Base-by-base conservation (phyloP, 306 rosid species). In the Fagus sylvatica region DNA sequence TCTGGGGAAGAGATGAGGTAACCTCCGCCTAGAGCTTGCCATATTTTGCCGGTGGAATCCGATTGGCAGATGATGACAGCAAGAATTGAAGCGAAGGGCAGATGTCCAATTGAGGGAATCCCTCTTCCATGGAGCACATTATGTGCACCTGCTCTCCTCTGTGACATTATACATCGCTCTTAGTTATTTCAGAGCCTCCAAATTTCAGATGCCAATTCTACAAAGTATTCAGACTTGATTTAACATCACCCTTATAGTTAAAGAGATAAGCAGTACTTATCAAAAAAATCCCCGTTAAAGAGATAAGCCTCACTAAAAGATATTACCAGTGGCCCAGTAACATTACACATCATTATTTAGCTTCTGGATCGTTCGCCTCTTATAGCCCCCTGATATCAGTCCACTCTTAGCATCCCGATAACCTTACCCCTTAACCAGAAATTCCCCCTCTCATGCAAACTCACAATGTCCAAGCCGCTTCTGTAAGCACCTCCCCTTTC, bases 51-150 rank as follows among this genome's bases (percentile, higher is more conserved):
- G 74, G 88, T 85, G 62, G 94, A 86, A 89, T 96, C 97, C 41
- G 94, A 87, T 83, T 81, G 94, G 93, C 91, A 89, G 75, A 96
- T 77, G 74, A 86, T 78, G 49, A 77, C 87, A 36, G 93, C 85
- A 70, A 96, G 97, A 65, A 91, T 74, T 41, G 93, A 86, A 73
- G 98, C 83, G 97, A 88, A 69, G 99, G 98, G 61, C 97, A 75
- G 87, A 73, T 83, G 97, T 91, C 98, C 97, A 53, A 93, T 79
- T 55, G 96, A 93, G 65, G 99, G 99, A 91, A 96, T 89, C 85
- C 76, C 84, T 96, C 99, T 81, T 96, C 99, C 91, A 90, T 75
- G 40, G 96, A 87, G 81, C 89, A 88, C 97, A 96, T 88, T 74
- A 72, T 22, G 81, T 90, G 99, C 73, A 81, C 91, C 87, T 96